Percentiles rank a stretch among this genome's conserved stretches.
These are phyloP conservation scores for Daldinia childiae DNA, from an alignment of 495 filamentous ascomycete species.

Conservation along the genomic window DNA sequence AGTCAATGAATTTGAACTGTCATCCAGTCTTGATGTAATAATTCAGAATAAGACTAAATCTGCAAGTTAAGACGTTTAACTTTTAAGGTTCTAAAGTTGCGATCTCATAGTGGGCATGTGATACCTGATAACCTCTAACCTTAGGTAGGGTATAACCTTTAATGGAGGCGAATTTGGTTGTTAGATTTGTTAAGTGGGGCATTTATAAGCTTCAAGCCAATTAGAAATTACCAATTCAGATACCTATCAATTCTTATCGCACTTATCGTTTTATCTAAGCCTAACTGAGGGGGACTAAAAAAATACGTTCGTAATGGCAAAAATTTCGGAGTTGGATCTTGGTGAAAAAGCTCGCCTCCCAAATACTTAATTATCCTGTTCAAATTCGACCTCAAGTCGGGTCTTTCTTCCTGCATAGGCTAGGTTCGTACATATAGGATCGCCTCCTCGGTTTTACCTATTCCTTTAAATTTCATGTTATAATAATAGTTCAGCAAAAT, in stretches of 20 bases:
- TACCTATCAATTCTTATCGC: not conserved
- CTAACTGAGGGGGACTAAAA: conserved; percentile 3
- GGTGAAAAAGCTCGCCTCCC: conserved; percentile 21
- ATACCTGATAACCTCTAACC: not conserved
- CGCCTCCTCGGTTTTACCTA: not conserved
- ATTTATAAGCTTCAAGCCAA: conserved; percentile 7
- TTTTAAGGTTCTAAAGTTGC: not conserved
- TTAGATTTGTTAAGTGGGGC: conserved; percentile 1
- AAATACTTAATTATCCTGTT: not conserved
- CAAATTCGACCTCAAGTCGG: conserved; percentile 14
- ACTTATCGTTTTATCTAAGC: conserved; percentile 7
- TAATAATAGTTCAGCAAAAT: conserved; percentile 9
- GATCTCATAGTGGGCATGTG: too few species aligned
- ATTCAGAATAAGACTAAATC: not conserved
- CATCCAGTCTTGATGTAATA: not conserved
- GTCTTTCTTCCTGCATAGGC: conserved; percentile 16
- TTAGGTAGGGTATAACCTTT: conserved; percentile 4
- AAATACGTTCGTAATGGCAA: conserved; percentile 25
- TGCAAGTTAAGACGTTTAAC: not conserved
- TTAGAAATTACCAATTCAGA: conserved; percentile 4
- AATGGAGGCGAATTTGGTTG: not conserved
- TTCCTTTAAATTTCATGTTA: conserved; percentile 31
- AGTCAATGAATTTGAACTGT: too few species aligned
- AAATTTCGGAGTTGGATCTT: conserved; percentile 32
- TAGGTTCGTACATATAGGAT: conserved; percentile 17